Evolutionary conservation across 768 basidiomycete species (phyloP).

Genomic region (Paxillus involutus): DNA sequence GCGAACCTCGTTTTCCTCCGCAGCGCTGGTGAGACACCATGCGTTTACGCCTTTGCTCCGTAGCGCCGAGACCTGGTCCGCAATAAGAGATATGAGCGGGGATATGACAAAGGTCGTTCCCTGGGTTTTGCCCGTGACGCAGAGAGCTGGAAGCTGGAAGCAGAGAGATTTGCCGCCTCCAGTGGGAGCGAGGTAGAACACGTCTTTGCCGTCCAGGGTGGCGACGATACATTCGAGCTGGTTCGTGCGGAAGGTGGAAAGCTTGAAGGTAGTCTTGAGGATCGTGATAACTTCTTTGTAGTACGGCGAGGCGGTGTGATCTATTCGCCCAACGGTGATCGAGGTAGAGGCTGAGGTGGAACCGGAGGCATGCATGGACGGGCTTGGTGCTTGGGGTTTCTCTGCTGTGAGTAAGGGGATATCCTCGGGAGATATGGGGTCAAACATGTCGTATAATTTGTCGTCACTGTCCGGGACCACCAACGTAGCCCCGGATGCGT

Average conservation of each 20-base stretch:
- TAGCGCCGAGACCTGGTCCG: constrained; percentile 80
- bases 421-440: constrained; percentile 26
- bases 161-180: constrained; percentile 91
- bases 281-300: constrained; percentile 31
- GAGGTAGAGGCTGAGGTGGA: background rate
- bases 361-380: constrained; percentile 11
- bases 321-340: constrained; percentile 15
- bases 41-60: constrained; percentile 65
- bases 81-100: constrained; percentile 85
- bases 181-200: constrained; percentile 96
- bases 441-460: constrained; percentile 46
- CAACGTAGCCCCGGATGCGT: constrained; percentile 17
- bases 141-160: constrained; percentile 89
- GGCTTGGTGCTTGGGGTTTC: constrained; percentile 6
- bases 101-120: constrained; percentile 91
- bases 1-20: constrained; percentile 37
- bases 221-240: constrained; percentile 87
- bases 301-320: constrained; percentile 32
- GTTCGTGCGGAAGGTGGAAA: constrained; percentile 72
- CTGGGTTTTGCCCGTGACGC: constrained; percentile 62
- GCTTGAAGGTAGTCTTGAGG: constrained; percentile 49
- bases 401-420: constrained; percentile 13
- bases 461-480: constrained; percentile 42
- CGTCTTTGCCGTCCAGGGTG: constrained; percentile 77
- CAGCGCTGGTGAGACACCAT: constrained; percentile 65